Evolutionary conservation across 78 protist species (phyloP), one percentile per base, ranked within the genome.

Genomic region (Chrysochromulina tobinii): DNA sequence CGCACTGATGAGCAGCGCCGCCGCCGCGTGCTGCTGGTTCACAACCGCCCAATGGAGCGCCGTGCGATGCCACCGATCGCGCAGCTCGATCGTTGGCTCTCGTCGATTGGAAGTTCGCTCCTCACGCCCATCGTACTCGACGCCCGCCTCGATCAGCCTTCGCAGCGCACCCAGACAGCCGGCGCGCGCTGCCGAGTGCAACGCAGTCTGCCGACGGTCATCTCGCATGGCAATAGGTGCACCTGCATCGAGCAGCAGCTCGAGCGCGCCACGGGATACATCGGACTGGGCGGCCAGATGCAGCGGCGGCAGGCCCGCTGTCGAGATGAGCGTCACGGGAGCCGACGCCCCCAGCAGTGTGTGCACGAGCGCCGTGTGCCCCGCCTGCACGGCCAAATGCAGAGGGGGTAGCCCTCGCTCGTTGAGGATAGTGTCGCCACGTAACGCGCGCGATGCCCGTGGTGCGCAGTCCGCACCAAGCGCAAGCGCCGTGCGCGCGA

Each of bases 31-130:
- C 23, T 79, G 51, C 14, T 51, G 64, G 87, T 79, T 79, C 48
- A 79, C 59, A 0, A 79, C 87, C 14, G 87, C 87, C 87, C 87
- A 79, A 48, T 54, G 61, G 27, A 79, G 58, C 51, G 87, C 64
- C 23, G 87, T 79, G 18, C 87, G 87, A 17, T 79, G 87, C 87
- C 87, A 79, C 23, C 87, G 87, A 64, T 79, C 87, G 87, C 87
- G 87, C 48, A 54, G 61, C 59, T 79, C 87, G 11, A 17, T 27
- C 20, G 0, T 8, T 7, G 81, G 27, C 81, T 14, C 81, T 53
- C 38, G 38, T 38, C 38, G 23, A 17, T 61, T 61, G 6, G 12
- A 14, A 4, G 17, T 1, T 12, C 67, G 67, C 18, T 17, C 67
- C 38, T 38, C 38, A 38, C 38, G 38, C 38, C 38, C 38, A 38